Conservation (phyloP, 2,329 filamentous ascomycete species). For the Hypoxylon sp. region DNA sequence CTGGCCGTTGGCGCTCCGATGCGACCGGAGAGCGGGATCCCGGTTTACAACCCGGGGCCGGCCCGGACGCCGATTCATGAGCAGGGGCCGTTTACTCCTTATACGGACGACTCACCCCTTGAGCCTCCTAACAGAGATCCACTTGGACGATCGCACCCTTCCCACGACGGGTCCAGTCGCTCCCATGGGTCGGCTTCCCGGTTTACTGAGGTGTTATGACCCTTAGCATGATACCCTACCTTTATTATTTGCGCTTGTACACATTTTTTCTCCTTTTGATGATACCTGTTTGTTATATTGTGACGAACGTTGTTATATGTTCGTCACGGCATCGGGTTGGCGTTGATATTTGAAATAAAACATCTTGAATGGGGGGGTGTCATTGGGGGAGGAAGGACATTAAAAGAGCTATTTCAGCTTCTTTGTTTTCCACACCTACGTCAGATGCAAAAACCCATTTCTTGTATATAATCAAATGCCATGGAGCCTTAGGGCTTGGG, state of each 20-base stretch:
- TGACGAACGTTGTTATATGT: constrained; percentile 44
- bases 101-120: constrained; percentile 51
- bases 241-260: constrained; percentile 38
- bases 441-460: constrained; percentile 46
- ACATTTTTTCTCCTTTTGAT: constrained; percentile 47
- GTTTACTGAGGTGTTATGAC: constrained; percentile 61
- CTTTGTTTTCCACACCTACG: constrained; percentile 33
- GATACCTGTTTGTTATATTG: constrained; percentile 51
- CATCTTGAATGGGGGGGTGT: constrained; percentile 18
- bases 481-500: constrained; percentile 30
- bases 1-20: constrained; percentile 71
- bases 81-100: constrained; percentile 64
- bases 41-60: constrained; percentile 76
- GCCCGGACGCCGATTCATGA: constrained; percentile 74
- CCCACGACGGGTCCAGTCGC: constrained; percentile 55
- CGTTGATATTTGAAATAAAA: constrained; percentile 50
- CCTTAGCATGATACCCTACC: constrained; percentile 38
- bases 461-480: constrained; percentile 50
- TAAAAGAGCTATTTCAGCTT: constrained; percentile 24
- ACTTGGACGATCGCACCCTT: constrained; percentile 57
- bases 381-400: constrained; percentile 5
- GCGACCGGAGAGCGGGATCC: constrained; percentile 72
- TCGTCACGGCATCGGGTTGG: constrained; percentile 48
- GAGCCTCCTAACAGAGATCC: constrained; percentile 54
- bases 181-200: constrained; percentile 57